A percentile compares a stretch with the other conserved stretches of the same genome.
Evolutionary conservation across 2,329 filamentous ascomycete species (phyloP).

Genomic region (Fusarium miscanthi): DNA sequence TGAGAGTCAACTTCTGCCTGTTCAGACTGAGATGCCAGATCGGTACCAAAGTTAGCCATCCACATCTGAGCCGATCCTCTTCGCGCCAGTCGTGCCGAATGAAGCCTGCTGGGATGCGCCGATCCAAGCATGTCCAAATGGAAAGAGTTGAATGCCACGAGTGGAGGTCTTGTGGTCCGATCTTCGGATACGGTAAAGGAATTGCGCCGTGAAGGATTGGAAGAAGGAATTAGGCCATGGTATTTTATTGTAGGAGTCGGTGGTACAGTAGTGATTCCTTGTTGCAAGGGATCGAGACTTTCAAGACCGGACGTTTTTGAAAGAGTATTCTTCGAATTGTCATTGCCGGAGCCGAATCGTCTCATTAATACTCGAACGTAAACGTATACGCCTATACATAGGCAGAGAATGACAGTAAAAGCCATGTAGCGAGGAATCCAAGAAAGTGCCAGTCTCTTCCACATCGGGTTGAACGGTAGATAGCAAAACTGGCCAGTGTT

Average conservation of each 20-base stretch:
- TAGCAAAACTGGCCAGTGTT: conserved; percentile 77
- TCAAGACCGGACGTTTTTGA: conserved; percentile 27
- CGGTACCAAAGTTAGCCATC: conserved; percentile 29
- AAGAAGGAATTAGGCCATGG: conserved; percentile 49
- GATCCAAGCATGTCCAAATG: conserved; percentile 14
- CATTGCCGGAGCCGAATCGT: conserved; percentile 48
- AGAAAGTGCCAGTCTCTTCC: conserved; percentile 74
- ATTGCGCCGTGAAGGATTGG: conserved; percentile 34
- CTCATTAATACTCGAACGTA: conserved; percentile 66
- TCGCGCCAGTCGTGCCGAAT: conserved; percentile 22
- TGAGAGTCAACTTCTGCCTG: conserved; percentile 23
- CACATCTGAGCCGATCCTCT: conserved; percentile 36
- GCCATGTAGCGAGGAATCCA: conserved; percentile 82
- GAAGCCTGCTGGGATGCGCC: conserved; percentile 18
- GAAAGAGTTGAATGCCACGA: conserved; percentile 34
- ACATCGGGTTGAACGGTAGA: conserved; percentile 72
- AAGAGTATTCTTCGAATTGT: conserved; percentile 24
- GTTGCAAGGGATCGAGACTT: conserved; percentile 13
- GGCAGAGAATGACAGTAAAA: conserved; percentile 69
- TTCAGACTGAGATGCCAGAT: conserved; percentile 14
- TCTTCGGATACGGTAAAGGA: conserved; percentile 18
- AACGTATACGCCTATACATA: conserved; percentile 76
- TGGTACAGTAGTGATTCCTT: conserved; percentile 31
- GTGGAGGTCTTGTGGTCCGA: conserved; percentile 17
- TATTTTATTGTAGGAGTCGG: conserved; percentile 48